Conservation (phyloP, 1,139 yeast species). For the Geotrichum macrosporum region DNA sequence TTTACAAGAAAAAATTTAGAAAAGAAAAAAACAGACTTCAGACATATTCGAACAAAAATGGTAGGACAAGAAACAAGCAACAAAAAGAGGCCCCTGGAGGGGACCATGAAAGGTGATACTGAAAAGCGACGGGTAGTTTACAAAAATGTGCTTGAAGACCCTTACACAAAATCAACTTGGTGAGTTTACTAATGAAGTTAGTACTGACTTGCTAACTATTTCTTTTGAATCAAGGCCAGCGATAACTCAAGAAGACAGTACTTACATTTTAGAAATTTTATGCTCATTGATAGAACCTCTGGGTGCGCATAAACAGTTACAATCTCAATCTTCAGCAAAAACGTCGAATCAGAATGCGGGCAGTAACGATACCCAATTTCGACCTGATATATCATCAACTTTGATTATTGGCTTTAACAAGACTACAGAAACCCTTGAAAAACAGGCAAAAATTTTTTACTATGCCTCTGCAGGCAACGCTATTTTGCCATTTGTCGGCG, state of each 20-base stretch:
- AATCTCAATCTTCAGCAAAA: not conserved
- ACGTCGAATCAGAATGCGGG: not conserved
- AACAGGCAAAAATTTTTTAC: constrained; percentile 8
- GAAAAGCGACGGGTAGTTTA: constrained; percentile 15
- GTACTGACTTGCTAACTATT: not conserved
- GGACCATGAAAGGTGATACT: constrained; percentile 15
- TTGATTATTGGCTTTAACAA: constrained; percentile 15
- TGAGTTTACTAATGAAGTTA: not conserved
- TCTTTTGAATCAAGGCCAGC: constrained; percentile 14
- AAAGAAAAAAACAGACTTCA: no score
- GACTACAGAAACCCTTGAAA: constrained; percentile 10
- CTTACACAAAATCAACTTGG: constrained; percentile 16
- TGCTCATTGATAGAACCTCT: constrained; percentile 9
- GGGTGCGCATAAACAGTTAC: not conserved
- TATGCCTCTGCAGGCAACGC: no score
- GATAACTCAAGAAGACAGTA: constrained; percentile 10
- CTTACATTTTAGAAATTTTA: constrained; percentile 9
- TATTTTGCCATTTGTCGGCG: not conserved
- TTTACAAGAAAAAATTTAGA: no score
- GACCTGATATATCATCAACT: constrained; percentile 12
- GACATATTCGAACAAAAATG: no score
- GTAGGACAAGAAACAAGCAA: not conserved
- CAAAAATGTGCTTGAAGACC: constrained; percentile 17
- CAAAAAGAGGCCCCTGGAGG: constrained; percentile 16
- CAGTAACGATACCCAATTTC: no score